Conservation (phyloP, 805 yeast species). For the Ogataea degrootiae region DNA sequence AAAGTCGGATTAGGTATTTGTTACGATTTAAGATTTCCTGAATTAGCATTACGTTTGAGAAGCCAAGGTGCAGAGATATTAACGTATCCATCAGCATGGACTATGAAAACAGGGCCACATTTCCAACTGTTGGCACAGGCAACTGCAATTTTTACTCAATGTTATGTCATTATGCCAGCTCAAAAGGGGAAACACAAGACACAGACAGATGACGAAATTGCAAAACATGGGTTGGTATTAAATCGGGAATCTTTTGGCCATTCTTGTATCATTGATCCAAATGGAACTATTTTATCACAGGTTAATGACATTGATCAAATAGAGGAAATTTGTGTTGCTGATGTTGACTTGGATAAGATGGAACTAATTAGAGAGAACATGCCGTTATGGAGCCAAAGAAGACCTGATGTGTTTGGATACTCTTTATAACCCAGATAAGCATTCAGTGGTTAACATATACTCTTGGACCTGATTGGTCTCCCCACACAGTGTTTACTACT, state of each 20-base stretch:
- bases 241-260: conserved; percentile 82
- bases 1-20: conserved; percentile 72
- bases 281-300: conserved; percentile 75
- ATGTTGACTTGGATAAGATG: conserved; percentile 51
- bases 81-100: conserved; percentile 89
- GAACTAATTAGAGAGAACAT: conserved; percentile 55
- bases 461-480: not conserved
- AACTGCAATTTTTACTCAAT: conserved; percentile 85
- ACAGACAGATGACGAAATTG: conserved; percentile 33
- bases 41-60: conserved; percentile 61
- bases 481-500: not conserved
- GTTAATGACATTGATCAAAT: conserved; percentile 39
- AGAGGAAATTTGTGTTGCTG: conserved; percentile 52
- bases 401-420: conserved; percentile 56
- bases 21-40: conserved; percentile 87
- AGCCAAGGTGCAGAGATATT: conserved; percentile 69
- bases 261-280: conserved; percentile 82
- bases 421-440: conserved; percentile 17
- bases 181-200: conserved; percentile 76
- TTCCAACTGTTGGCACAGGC: conserved; percentile 80
- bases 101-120: conserved; percentile 89
- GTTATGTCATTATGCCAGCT: conserved; percentile 84
- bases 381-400: conserved; percentile 75
- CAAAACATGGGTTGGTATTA: conserved; percentile 19
- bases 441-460: not conserved